Evolutionary conservation across 345 rosid genomes (phyloP), one percentile per base, ranked within the genome.

Genomic region (Brassica cretica): DNA sequence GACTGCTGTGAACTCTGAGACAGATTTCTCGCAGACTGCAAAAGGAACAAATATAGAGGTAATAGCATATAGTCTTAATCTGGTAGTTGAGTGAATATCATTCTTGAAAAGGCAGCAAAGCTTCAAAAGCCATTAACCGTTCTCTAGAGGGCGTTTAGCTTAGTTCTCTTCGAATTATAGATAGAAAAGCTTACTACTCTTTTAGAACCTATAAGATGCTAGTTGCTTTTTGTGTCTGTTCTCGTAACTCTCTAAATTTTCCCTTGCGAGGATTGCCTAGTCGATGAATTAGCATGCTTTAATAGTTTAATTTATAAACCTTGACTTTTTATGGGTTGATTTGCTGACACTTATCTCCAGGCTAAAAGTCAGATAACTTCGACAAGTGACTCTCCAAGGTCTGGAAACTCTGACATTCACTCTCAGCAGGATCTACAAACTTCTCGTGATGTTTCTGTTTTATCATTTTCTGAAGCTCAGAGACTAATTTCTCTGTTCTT

Each of bases 401-500:
- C 88, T 80, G 89, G 77, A 77, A 83, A 75, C 70, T 80, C 86
- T 61, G 91, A 85, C 80, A 80, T 64, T 83, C 86, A 81, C 71
- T 73, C 84, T 33, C 62, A 41, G 41, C 84, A 76, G 76, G 84
- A 62, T 83, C 68, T 84, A 64, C 92, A 80, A 70, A 66, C 81
- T 33, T 72, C 74, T 56, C 84, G 76, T 69, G 85, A 87, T 76
- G 77, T 77, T 78, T 84, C 96, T 63, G 79, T 81, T 71, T 51
- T 91, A 71, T 84, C 96, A 71, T 59, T 84, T 76, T 70, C 93
- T 74, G 99, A 93, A 84, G 93, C 93, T 75, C 99, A 94, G 77
- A 88, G 94, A 70, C 85, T 84, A n/a, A 80, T 87, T 79, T 94
- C 99, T 78, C 83, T 94, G 79, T 91, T 86, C 86, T 94, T 91